Conservation (phyloP, 108 stramenopile genomes). For the Schizochytrium sp. region DNA sequence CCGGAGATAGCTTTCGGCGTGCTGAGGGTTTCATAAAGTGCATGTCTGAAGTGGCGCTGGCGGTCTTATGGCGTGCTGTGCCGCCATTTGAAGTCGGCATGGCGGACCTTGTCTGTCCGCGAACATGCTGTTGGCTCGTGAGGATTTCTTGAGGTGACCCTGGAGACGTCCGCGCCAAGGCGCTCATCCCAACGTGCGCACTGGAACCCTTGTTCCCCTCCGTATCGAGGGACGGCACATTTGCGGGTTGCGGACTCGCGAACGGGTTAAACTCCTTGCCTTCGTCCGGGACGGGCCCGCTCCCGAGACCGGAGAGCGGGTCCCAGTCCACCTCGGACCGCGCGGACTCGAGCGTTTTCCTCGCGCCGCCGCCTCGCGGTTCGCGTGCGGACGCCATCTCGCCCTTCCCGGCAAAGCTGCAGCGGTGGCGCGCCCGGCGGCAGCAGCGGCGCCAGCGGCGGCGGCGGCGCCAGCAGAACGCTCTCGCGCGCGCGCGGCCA, state of each 20-base stretch:
- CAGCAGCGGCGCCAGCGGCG: too few species aligned
- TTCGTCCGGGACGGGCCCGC: not conserved
- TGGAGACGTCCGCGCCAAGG: not conserved
- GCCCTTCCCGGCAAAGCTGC: too few species aligned
- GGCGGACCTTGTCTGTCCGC: not conserved
- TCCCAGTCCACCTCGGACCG: not conserved
- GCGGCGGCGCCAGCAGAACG: too few species aligned
- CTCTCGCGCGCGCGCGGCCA: too few species aligned
- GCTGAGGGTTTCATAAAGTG: not conserved
- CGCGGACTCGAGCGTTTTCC: not conserved
- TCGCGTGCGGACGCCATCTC: too few species aligned
- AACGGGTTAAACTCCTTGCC: not conserved
- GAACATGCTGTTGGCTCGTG: not conserved
- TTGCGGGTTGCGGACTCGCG: not conserved
- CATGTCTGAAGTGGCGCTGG: not conserved
- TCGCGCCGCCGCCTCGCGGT: too few species aligned
- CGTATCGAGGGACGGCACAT: not conserved
- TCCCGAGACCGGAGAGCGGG: not conserved
- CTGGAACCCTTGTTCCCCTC: not conserved
- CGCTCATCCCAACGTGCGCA: not conserved
- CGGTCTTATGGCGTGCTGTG: not conserved
- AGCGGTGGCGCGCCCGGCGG: too few species aligned
- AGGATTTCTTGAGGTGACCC: too few species aligned
- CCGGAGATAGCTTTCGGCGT: not conserved
- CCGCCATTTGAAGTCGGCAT: not conserved